Conservation (phyloP, 768 basidiomycete genomes). For the Sutorius australiensis region DNA sequence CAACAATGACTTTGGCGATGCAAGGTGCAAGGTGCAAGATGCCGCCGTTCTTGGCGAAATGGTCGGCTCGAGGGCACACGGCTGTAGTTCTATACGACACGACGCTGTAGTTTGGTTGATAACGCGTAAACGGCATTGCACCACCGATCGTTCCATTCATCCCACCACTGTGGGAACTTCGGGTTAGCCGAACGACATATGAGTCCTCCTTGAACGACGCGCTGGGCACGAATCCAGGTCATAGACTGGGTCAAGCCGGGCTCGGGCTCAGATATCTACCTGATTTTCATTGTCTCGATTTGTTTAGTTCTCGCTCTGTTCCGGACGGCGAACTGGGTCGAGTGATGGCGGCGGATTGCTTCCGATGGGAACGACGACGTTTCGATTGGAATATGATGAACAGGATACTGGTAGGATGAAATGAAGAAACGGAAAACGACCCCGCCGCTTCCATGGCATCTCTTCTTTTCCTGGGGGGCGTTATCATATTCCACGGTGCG, state of each 20-base stretch:
- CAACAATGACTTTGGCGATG: background rate
- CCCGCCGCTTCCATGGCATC: background rate
- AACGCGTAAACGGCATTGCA: background rate
- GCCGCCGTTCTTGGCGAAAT: background rate
- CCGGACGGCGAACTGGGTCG: conserved; percentile 5
- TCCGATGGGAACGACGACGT: conserved; percentile 12
- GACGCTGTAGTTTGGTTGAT: background rate
- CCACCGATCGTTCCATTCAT: background rate
- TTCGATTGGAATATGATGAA: conserved; percentile 8
- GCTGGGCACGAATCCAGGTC: background rate
- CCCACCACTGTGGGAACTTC: background rate
- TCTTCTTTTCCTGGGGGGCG: background rate
- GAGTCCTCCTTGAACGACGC: no score
- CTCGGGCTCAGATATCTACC: background rate
- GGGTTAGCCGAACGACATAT: background rate
- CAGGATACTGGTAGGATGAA: conserved; percentile 2
- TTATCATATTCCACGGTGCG: conserved; percentile 2
- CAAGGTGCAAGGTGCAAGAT: no score
- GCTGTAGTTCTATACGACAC: background rate
- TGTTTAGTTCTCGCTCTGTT: conserved; percentile 11
- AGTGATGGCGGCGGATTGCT: conserved; percentile 2
- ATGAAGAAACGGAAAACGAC: conserved; percentile 2
- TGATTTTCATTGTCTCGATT: conserved; percentile 3
- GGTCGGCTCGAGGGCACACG: background rate
- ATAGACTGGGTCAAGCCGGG: no score